phyloP scores from a whole-genome alignment of 192 early-diverging fungal species.

The Umbelopsis sp. region DNA sequence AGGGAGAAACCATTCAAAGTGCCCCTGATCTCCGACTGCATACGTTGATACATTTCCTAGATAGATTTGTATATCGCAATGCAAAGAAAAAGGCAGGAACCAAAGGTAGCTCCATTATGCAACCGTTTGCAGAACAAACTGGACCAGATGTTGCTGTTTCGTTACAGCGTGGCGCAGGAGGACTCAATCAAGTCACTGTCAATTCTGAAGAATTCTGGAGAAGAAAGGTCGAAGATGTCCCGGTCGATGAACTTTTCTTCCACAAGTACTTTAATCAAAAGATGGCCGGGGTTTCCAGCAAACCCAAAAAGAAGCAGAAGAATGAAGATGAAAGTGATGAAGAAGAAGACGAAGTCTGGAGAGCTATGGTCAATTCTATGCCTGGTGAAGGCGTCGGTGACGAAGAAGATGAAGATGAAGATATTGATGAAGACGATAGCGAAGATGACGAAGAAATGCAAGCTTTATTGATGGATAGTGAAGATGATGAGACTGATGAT shows the following conservation, averaged over 20 bases:
- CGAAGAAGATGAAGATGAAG: slow-evolving; percentile 52
- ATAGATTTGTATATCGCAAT: slow-evolving; percentile 94
- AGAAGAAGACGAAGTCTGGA: slow-evolving; percentile 88
- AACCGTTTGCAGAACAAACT: slow-evolving; percentile 60
- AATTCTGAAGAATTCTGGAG: slow-evolving; percentile 65
- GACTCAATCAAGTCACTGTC: slow-evolving; percentile 57
- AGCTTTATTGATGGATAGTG: slow-evolving; percentile 40
- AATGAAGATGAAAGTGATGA: slow-evolving; percentile 46
- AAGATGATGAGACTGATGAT: slow-evolving; percentile 40
- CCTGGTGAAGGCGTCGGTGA: slow-evolving; percentile 50
- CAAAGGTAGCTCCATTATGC: slow-evolving; percentile 67
- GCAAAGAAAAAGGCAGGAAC: slow-evolving; percentile 73
- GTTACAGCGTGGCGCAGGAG: slow-evolving; percentile 50
- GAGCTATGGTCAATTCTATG: slow-evolving; percentile 79
- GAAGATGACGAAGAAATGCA: slow-evolving; percentile 49
- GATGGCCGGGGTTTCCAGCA: slow-evolving; percentile 33
- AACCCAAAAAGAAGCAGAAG: slow-evolving; percentile 30
- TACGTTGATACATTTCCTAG: slow-evolving; percentile 90
- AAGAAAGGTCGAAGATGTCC: slow-evolving; percentile 60
- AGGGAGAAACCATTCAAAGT: slow-evolving; percentile 64
- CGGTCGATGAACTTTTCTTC: slow-evolving; percentile 82
- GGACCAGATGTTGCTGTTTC: slow-evolving; percentile 57
- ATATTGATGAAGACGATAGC: slow-evolving; percentile 47
- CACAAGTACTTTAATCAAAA: slow-evolving; percentile 76
- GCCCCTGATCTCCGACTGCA: slow-evolving; percentile 87